These are phyloP conservation scores for Lactuca saligna DNA, from an alignment of 129 eudicot species.

Conservation along the genomic window DNA sequence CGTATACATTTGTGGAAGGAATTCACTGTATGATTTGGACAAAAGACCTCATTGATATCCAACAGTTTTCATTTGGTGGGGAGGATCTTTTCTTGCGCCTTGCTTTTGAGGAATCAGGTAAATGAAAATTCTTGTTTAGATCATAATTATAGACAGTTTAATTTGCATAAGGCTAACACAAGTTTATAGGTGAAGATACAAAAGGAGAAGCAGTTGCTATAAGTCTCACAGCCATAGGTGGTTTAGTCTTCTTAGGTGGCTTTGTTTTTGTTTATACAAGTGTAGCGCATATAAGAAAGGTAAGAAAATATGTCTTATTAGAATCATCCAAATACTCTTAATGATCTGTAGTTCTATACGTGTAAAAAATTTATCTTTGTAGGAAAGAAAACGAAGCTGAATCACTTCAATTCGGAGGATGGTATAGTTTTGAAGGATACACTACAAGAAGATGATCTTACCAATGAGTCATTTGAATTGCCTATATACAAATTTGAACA, in stretches of 20 bases:
- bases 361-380: neutral
- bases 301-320: neutral
- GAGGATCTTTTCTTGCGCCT: conserved; percentile 39
- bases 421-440: conserved; percentile 12
- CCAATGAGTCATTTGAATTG: conserved; percentile 15
- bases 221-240: conserved; percentile 17
- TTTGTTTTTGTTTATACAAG: neutral
- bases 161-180: neutral
- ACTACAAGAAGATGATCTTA: conserved; percentile 20
- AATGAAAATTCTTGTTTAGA: neutral
- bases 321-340: neutral
- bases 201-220: conserved; percentile 5
- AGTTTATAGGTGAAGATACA: conserved; percentile 10
- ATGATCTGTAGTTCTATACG: neutral
- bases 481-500: conserved; percentile 29
- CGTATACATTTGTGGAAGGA: conserved; percentile 36
- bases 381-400: conserved; percentile 18
- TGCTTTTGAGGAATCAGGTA: conserved; percentile 38
- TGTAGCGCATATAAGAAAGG: conserved; percentile 18
- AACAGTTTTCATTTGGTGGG: conserved; percentile 29
- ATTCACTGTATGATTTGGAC: conserved; percentile 48
- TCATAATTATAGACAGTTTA: neutral
- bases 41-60: conserved; percentile 30
- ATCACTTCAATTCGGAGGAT: conserved; percentile 3
- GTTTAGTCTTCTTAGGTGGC: conserved; percentile 24